Evolutionary conservation across 192 early-diverging fungal species (phyloP).

Genomic region (Chytriomyces sp.): DNA sequence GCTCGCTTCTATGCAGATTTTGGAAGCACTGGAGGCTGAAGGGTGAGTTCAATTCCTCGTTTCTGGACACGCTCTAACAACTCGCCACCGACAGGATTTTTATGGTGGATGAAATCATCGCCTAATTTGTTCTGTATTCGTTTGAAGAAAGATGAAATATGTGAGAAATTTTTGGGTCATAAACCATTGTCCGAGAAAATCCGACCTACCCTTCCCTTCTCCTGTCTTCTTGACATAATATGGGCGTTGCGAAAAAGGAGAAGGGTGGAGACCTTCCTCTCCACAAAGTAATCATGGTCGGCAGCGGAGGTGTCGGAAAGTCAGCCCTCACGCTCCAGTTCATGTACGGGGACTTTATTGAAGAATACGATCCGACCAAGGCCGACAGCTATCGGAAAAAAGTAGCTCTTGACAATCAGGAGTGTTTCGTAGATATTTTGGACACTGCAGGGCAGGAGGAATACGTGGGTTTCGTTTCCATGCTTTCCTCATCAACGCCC

Average conservation of each 20-base stretch:
- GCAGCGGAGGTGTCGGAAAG: constrained; percentile 88
- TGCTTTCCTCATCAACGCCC: not conserved
- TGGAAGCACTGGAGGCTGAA: constrained; percentile 27
- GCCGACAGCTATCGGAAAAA: constrained; percentile 91
- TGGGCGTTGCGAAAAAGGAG: constrained; percentile 69
- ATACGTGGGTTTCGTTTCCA: constrained; percentile 46
- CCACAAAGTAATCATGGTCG: constrained; percentile 93
- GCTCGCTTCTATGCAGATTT: too few relatives aligned
- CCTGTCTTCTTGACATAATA: too few relatives aligned
- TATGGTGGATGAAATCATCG: constrained; percentile 25
- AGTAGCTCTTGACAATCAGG: constrained; percentile 68
- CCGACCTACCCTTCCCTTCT: too few relatives aligned
- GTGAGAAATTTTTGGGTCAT: too few relatives aligned
- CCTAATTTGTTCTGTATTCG: not conserved
- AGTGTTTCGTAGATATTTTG: constrained; percentile 87
- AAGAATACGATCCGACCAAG: constrained; percentile 93
- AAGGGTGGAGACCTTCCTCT: constrained; percentile 69
- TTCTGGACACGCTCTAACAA: too few relatives aligned
- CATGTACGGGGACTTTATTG: constrained; percentile 92
- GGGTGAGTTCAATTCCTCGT: too few relatives aligned
- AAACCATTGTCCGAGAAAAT: too few relatives aligned
- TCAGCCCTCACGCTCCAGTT: constrained; percentile 86
- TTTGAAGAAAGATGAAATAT: too few relatives aligned
- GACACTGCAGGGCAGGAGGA: constrained; percentile 91
- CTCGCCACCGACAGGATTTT: too few relatives aligned